A percentile compares a stretch with the other conserved stretches of the same genome.
phyloP scores from a whole-genome alignment of 345 rosid genomes.

The sweet orange (Citrus sinensis) region DVS_A1.0 CM039166.1:20252001-20252500 shows the following conservation, averaged over 20 bases:
- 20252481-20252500: neutral
- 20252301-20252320: constrained; percentile 70
- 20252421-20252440: constrained; percentile 58
- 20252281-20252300: constrained; percentile 42
- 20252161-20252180: constrained; percentile 2
- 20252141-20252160: constrained; percentile 12
- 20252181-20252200: constrained; percentile 12
- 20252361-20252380: constrained; percentile 36
- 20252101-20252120: constrained; percentile 4
- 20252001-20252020: neutral
- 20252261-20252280: constrained; percentile 43
- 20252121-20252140: constrained; percentile 29
- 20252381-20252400: constrained; percentile 36
- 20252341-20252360: constrained; percentile 44
- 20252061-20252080: neutral
- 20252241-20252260: constrained; percentile 58
- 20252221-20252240: constrained; percentile 59
- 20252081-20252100: constrained; percentile 12
- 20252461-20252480: neutral
- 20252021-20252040: neutral
- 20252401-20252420: constrained; percentile 34
- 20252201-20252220: constrained; percentile 61
- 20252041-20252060: neutral
- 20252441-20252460: constrained; percentile 39
- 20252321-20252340: constrained; percentile 48